phyloP scores from a whole-genome alignment of 106 monocot species.

The Allium fistulosum region DNA sequence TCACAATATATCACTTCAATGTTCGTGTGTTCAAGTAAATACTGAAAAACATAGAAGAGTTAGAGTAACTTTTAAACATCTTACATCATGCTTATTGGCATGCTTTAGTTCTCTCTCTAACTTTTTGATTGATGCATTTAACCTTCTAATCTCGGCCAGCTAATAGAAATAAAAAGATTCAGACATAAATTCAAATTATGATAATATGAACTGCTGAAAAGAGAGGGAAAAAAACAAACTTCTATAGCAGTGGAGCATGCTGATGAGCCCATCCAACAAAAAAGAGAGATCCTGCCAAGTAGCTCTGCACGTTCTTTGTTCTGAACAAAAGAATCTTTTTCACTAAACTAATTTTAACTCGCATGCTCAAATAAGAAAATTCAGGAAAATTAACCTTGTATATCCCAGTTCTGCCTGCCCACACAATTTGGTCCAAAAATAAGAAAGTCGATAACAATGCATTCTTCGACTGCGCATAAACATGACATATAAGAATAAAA shows the following conservation, averaged over 20 bases:
- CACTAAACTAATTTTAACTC: background rate
- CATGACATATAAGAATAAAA: background rate
- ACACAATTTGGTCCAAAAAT: constrained; percentile 95
- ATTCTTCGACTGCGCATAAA: constrained; percentile 73
- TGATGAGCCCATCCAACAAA: constrained; percentile 73
- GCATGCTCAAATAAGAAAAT: background rate
- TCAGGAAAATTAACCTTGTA: constrained; percentile 56
- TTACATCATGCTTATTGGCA: constrained; percentile 53
- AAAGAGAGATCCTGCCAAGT: constrained; percentile 63
- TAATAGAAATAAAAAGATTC: constrained; percentile 13
- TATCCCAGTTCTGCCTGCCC: constrained; percentile 81
- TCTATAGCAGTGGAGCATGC: constrained; percentile 50
- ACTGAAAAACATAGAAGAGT: background rate
- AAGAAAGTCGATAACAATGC: constrained; percentile 85
- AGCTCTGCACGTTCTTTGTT: constrained; percentile 72
- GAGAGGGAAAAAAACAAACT: constrained; percentile 22
- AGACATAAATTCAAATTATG: background rate
- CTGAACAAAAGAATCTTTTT: constrained; percentile 14
- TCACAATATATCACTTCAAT: background rate
- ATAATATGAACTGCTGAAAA: background rate
- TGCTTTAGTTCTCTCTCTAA: constrained; percentile 72
- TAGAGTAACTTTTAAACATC: background rate
- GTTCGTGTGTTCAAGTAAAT: background rate
- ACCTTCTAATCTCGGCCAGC: constrained; percentile 63
- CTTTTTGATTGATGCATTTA: constrained; percentile 66